These are phyloP conservation scores for Fusarium acutatum DNA, from an alignment of 2,329 filamentous ascomycete genomes.

Conservation along the genomic window DNA sequence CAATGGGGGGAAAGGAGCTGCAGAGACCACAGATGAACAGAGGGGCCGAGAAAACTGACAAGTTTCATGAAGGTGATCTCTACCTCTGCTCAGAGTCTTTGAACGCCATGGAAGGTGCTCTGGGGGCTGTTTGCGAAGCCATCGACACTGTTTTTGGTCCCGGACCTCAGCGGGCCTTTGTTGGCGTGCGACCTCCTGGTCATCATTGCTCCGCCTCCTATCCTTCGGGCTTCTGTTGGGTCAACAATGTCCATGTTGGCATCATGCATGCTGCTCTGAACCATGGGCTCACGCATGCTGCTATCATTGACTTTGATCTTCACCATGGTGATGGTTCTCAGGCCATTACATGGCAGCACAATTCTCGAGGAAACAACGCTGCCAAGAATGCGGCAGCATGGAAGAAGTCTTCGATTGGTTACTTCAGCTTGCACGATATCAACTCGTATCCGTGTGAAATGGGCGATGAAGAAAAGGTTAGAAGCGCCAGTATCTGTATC, in stretches of 20 bases:
- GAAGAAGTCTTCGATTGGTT: constrained; percentile 90
- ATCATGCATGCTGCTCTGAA: constrained; percentile 88
- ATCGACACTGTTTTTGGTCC: constrained; percentile 81
- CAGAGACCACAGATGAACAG: constrained; percentile 71
- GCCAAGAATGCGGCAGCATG: constrained; percentile 76
- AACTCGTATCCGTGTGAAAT: constrained; percentile 97
- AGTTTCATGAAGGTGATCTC: constrained; percentile 87
- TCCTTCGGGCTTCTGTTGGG: constrained; percentile 97
- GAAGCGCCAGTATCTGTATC: constrained; percentile 92
- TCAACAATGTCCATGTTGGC: constrained; percentile 97
- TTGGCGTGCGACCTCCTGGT: constrained; percentile 90
- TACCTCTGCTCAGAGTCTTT: constrained; percentile 90
- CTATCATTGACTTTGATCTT: constrained; percentile 90
- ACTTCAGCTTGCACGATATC: constrained; percentile 97
- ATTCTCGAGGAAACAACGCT: constrained; percentile 69
- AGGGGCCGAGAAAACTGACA: constrained; percentile 56
- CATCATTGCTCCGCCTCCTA: constrained; percentile 92
- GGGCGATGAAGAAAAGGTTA: constrained; percentile 93
- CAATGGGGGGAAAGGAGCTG: constrained; percentile 80
- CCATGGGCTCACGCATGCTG: constrained; percentile 90
- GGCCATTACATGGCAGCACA: constrained; percentile 90
- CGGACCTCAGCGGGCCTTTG: constrained; percentile 81
- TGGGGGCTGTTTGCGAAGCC: constrained; percentile 93
- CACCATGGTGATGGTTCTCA: constrained; percentile 98
- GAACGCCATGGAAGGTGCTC: constrained; percentile 85